Base-by-base conservation (phyloP, 257 asterid species). In the Anisodus acutangulus region DNA sequence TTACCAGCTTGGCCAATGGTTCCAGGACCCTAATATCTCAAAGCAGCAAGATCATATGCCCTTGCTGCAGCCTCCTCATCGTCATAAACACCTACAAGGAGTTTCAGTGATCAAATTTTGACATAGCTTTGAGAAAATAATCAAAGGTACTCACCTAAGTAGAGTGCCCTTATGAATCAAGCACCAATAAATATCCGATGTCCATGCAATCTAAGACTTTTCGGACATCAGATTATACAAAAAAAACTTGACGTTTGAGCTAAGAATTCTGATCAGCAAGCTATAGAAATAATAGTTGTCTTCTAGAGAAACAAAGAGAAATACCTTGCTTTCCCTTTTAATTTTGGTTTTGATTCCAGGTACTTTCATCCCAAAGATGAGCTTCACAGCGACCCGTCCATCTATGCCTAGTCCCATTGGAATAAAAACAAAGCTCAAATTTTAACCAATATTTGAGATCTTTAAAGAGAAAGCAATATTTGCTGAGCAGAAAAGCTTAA, bases 301-400 rank as follows among this genome's bases (percentile, higher is more conserved):
- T 72, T 9, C 53, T 17, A 45, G 59, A 41, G 70, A 9, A 10
- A 67, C 6, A 43, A 67, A 60, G 66, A 74, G 39, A 64, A 15
- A 66, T 41, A 95, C 99, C 99, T 95, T 95, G 98, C 87, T 95
- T 95, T 84, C 99, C 99, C 88, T 95, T 94, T 89, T 95, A 93
- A 85, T 95, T 95, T 82, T 95, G 99, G 87, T 92, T 95, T 81
- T 95, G 97, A 88, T 95, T 95, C 99, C 99, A 95, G 80, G 99
- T 95, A 85, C 26, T 95, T 90, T 94, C 94, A 85, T 95, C 98
- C 99, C 98, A 95, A 78, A 95, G 94, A 89, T 95, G 99, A 66
- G 99, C 99, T 88, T 95, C 98, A 88, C 94, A 95, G 63, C 98
- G 95, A 85, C 99, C 99, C 39, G 98, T 94, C 99, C 99, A 95